These are phyloP conservation scores for Penicillium steckii DNA, from an alignment of 495 filamentous ascomycete genomes.

Conservation along the genomic window DNA sequence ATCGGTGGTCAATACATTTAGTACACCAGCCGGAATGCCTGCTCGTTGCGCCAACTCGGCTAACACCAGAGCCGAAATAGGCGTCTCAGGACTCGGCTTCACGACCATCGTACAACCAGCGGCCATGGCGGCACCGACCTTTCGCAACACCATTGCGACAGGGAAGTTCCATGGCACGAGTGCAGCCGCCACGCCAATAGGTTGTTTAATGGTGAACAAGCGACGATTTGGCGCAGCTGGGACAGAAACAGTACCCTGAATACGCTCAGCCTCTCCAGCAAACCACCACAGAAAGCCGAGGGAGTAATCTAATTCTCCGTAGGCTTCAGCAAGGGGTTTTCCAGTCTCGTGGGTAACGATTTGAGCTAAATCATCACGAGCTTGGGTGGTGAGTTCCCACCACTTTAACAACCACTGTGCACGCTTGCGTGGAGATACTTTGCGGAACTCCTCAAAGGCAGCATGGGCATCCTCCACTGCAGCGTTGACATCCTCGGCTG, in stretches of 20 bases:
- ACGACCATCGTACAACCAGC: constrained; percentile 69
- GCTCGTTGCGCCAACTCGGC: constrained; percentile 54
- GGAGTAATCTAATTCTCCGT: constrained; percentile 60
- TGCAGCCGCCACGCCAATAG: constrained; percentile 62
- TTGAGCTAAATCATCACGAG: constrained; percentile 54
- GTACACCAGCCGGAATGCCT: constrained; percentile 54
- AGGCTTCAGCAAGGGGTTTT: constrained; percentile 60
- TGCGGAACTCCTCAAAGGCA: constrained; percentile 62
- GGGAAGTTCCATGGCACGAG: constrained; percentile 68
- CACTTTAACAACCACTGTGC: constrained; percentile 64
- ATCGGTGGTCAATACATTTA: constrained; percentile 56
- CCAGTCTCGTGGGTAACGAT: constrained; percentile 64
- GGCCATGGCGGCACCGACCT: constrained; percentile 66
- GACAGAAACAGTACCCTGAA: constrained; percentile 58
- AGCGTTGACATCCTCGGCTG: constrained; percentile 57
- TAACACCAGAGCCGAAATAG: constrained; percentile 51
- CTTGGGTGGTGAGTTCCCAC: constrained; percentile 50
- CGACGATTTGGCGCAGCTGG: constrained; percentile 59
- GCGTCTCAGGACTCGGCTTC: constrained; percentile 62
- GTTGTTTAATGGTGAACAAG: constrained; percentile 69
- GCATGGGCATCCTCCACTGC: constrained; percentile 58
- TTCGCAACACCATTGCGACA: constrained; percentile 65
- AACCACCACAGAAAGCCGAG: constrained; percentile 65
- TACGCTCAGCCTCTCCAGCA: constrained; percentile 66
- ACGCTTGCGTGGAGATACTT: constrained; percentile 57